Evolutionary conservation across 768 basidiomycete genomes (phyloP).

Genomic region (Russula dissimulans): DNA sequence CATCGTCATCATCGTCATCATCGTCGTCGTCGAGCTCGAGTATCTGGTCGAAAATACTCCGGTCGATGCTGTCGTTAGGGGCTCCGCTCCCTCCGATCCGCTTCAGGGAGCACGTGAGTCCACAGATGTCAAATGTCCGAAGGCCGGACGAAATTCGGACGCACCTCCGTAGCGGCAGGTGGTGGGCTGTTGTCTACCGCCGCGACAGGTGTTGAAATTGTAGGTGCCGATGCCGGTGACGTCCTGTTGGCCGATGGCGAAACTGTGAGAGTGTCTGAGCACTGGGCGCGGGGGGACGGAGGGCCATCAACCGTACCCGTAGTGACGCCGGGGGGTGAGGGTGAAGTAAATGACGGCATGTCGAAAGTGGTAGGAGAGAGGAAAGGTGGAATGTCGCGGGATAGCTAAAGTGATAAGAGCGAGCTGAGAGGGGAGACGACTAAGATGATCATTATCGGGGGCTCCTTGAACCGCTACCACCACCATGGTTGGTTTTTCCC

Average conservation of each 20-base stretch:
- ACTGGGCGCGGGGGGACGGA: not conserved
- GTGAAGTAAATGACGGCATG: constrained; percentile 6
- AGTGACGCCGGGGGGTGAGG: not conserved
- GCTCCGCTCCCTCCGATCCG: not conserved
- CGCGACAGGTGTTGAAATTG: not conserved
- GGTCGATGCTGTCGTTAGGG: constrained; percentile 48
- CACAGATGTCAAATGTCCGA: not conserved
- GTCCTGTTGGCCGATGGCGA: not conserved
- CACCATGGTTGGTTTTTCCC: too few species aligned
- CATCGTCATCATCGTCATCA: too few species aligned
- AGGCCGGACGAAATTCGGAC: not conserved
- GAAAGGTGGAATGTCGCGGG: not conserved
- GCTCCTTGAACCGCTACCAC: too few species aligned
- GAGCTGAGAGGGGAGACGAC: too few species aligned
- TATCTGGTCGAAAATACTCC: constrained; percentile 77
- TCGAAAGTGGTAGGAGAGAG: not conserved
- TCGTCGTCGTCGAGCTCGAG: constrained; percentile 67
- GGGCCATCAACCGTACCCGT: not conserved
- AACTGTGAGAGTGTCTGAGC: not conserved
- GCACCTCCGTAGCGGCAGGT: not conserved
- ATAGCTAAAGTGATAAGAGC: not conserved
- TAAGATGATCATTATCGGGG: not conserved
- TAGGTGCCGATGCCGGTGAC: not conserved
- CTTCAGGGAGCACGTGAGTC: not conserved
- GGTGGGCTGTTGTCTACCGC: not conserved